Conservation (phyloP, 495 filamentous ascomycete species). For the Penicillium atrosanguineum region DNA sequence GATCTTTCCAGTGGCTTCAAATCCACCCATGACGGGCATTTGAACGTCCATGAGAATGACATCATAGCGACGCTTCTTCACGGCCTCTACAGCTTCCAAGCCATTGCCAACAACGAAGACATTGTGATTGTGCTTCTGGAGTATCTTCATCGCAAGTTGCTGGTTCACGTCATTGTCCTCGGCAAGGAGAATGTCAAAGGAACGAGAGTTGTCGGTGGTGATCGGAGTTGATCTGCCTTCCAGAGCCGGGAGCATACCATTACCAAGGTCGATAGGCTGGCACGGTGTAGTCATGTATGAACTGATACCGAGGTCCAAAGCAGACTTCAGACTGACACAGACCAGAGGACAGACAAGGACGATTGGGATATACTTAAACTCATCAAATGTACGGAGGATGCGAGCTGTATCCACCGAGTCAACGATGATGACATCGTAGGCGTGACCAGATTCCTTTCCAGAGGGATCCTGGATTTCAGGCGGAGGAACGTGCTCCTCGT, state of each 20-base stretch:
- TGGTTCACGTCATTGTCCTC: slow-evolving; percentile 99
- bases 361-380: slow-evolving; percentile 97
- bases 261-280: slow-evolving; percentile 90
- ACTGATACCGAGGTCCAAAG: slow-evolving; percentile 92
- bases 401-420: slow-evolving; percentile 90
- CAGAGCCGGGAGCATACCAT: slow-evolving; percentile 96
- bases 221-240: slow-evolving; percentile 92
- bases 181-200: slow-evolving; percentile 92
- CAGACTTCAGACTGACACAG: slow-evolving; percentile 89
- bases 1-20: slow-evolving; percentile 96
- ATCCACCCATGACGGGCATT: slow-evolving; percentile 99
- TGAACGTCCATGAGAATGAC: slow-evolving; percentile 99
- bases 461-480: slow-evolving; percentile 57
- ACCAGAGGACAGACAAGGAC: slow-evolving; percentile 90
- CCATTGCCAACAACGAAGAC: slow-evolving; percentile 97
- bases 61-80: slow-evolving; percentile 89
- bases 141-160: slow-evolving; percentile 90
- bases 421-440: slow-evolving; percentile 96
- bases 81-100: slow-evolving; percentile 82
- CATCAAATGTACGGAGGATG: slow-evolving; percentile 78
- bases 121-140: slow-evolving; percentile 96
- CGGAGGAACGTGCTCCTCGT: slow-evolving; percentile 57
- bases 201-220: slow-evolving; percentile 88
- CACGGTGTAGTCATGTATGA: slow-evolving; percentile 99
- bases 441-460: slow-evolving; percentile 57